A percentile compares a stretch with the other conserved stretches of the same genome.
Conservation (phyloP, 202 grass and related monocot genomes). For the Saccharum hybrid region DNA sequence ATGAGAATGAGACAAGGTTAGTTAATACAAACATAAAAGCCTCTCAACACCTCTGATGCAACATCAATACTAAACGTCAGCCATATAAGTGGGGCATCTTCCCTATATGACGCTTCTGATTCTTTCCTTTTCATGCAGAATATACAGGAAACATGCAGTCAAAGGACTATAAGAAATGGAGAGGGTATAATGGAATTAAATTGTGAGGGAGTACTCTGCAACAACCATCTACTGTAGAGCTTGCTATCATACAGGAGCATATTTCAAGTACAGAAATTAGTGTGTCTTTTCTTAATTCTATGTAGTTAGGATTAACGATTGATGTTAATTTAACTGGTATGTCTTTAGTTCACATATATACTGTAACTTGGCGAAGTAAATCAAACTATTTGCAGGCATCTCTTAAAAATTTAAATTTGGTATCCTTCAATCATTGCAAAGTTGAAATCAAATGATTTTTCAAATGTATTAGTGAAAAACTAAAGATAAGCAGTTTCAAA, state of each 20-base stretch:
- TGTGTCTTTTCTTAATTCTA: not conserved
- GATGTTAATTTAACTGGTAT: not conserved
- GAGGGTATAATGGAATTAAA: not conserved
- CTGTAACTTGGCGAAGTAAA: not conserved
- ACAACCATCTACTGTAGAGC: not conserved
- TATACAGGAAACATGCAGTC: not conserved
- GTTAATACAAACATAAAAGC: constrained; percentile 4
- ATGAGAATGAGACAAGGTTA: constrained; percentile 20
- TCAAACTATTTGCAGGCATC: not conserved
- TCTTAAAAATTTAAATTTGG: not conserved
- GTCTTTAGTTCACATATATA: not conserved
- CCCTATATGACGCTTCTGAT: not conserved
- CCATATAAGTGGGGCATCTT: not conserved
- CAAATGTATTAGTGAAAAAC: not conserved
- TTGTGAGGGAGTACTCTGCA: not conserved
- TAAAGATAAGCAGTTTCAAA: not conserved
- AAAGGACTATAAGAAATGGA: not conserved
- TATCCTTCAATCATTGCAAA: not conserved
- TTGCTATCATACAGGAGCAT: constrained; percentile 17
- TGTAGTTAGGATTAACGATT: not conserved
- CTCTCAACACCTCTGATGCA: not conserved
- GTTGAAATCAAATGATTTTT: not conserved
- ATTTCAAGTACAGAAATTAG: not conserved
- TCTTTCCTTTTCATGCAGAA: not conserved
- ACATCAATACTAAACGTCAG: not conserved